Evolutionary conservation across 2,329 filamentous ascomycete genomes (phyloP), one percentile per base, ranked within the genome.

Genomic region (Fusarium sp.): DNA sequence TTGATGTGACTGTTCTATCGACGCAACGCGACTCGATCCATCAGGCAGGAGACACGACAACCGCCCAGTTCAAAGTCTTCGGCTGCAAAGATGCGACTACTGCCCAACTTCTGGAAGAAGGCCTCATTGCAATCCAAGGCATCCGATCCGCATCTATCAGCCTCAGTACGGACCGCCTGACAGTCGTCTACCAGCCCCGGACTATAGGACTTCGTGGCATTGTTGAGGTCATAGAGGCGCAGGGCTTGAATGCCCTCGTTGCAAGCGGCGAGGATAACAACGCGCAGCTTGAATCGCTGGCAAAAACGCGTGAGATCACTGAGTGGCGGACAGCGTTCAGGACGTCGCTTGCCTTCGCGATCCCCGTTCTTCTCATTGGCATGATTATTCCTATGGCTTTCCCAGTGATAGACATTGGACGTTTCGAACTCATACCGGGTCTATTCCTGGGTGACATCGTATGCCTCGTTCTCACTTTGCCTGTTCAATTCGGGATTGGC

Each of bases 401-500:
- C 15, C 93, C 91, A 4, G 81, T 85, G 31, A 80, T 98, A 22
- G 93, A 99, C 82, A 94, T 96, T 82, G 95, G 95, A 59, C 87
- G 85, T 41, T 82, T 93, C 26, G 80, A 89, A 72, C 80, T 93
- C 18, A 80, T 95, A 33, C 89, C 90, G 4, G 96, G 96, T 33
- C 85, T 99, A 20, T 98, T 92, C 83, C 89, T 98, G 9, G 95
- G 96, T 71, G 96, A 99, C 79, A 80, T 98, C 14, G 83, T 97
- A 59, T 98, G 95, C 82, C 84, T 98, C 56, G 79, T 88, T 64
- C 89, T 99, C 56, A 98, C 96, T 11, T 90, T 98, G 76, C 96
- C 96, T 35, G 92, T 99, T 14, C 96, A 99, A 82, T 99, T 99
- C 78, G 96, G 96, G 75, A 94, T 99, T 79, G 96, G 96, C 73